Conservation (phyloP, 164 flowering plant genomes). For the Vitis labrusca region DNA sequence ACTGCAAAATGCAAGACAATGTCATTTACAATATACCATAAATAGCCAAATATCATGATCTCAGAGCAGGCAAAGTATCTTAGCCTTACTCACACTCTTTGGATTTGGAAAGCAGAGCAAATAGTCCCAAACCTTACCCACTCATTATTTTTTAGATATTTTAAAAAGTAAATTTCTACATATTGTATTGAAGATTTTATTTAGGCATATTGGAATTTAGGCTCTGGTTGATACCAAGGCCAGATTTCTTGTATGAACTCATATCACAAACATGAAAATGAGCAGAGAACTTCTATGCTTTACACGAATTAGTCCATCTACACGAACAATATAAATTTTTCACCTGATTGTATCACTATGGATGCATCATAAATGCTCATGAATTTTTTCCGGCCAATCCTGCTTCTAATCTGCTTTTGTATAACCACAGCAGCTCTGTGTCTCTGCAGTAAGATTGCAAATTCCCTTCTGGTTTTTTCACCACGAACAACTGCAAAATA, state of each 20-base stretch:
- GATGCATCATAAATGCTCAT: constrained; percentile 50
- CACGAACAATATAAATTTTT: neutral
- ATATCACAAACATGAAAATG: neutral
- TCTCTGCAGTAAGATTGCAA: constrained; percentile 40
- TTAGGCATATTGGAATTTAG: too few species aligned
- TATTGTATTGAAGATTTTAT: too few species aligned
- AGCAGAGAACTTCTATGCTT: neutral
- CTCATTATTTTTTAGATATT: too few species aligned
- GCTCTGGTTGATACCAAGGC: too few species aligned
- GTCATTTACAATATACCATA: neutral
- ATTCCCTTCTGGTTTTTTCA: constrained; percentile 68
- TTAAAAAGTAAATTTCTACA: too few species aligned
- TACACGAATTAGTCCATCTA: neutral
- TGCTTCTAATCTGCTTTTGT: constrained; percentile 63
- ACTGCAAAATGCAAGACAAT: constrained; percentile 38
- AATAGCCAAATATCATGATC: too few species aligned
- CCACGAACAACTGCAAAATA: constrained; percentile 73
- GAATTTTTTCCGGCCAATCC: constrained; percentile 38
- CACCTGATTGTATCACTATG: constrained; percentile 82
- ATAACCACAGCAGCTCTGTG: constrained; percentile 76
- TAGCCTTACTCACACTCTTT: too few species aligned
- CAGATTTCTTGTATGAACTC: neutral
- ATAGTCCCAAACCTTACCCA: too few species aligned
- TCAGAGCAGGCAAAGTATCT: too few species aligned
- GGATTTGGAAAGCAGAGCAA: too few species aligned